Conservation (phyloP, 257 asterid genomes). For the Mentha longifolia region DNA sequence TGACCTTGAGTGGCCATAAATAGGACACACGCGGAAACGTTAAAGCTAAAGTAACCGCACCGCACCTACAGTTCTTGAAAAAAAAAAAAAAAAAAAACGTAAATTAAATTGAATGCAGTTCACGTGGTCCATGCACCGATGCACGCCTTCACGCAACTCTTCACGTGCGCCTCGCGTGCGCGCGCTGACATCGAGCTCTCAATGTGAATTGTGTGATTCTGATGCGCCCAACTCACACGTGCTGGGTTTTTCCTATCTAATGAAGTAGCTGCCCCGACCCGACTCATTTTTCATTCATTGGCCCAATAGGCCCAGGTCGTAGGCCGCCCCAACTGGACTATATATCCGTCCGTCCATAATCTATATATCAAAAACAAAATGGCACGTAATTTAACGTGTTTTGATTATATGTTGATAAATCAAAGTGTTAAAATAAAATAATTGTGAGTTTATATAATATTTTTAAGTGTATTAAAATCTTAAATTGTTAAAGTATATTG, state of each 20-base stretch:
- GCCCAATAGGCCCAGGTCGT: too few species aligned
- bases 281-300: too few species aligned
- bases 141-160: conserved; percentile 20
- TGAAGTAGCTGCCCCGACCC: too few species aligned
- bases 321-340: too few species aligned
- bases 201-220: conserved; percentile 36
- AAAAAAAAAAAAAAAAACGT: not conserved
- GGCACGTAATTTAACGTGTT: too few species aligned
- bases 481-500: too few species aligned
- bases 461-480: too few species aligned
- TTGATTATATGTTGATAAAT: too few species aligned
- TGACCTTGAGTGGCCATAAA: not conserved
- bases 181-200: conserved; percentile 17
- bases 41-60: conserved; percentile 18
- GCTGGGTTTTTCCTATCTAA: not conserved
- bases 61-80: not conserved
- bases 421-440: too few species aligned
- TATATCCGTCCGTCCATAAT: too few species aligned
- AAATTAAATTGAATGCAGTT: conserved; percentile 38
- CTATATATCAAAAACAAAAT: too few species aligned
- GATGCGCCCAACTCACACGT: conserved; percentile 32
- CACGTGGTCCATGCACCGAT: conserved; percentile 37
- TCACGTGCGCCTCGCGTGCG: conserved; percentile 43
- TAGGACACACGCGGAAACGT: conserved; percentile 30
- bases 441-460: too few species aligned